Percentiles rank a stretch among this genome's conserved stretches.
These are phyloP conservation scores for Colletotrichum orchidophilum DNA, from an alignment of 2,329 filamentous ascomycete species.

Conservation along the genomic window DNA sequence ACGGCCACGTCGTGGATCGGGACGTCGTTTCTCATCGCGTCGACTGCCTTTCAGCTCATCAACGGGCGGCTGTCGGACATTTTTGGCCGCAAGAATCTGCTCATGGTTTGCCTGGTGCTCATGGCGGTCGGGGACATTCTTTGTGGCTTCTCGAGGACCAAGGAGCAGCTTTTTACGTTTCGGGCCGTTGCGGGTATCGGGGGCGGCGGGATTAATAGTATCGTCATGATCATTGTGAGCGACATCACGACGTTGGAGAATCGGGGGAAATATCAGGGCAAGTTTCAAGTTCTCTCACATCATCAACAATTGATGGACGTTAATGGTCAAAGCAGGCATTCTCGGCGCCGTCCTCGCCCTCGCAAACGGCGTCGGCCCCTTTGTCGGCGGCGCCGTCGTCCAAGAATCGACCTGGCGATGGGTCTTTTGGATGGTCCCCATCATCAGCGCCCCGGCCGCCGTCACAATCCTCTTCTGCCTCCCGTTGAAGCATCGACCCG, in stretches of 20 bases:
- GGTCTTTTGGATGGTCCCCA: conserved; percentile 42
- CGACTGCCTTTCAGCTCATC: conserved; percentile 47
- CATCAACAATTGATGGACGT: conserved; percentile 18
- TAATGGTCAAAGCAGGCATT: conserved; percentile 17
- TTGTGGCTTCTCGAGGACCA: conserved; percentile 44
- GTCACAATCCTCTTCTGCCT: conserved; percentile 41
- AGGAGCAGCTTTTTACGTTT: conserved; percentile 46
- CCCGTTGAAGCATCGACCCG: conserved; percentile 37
- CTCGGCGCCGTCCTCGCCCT: conserved; percentile 41
- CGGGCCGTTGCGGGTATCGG: conserved; percentile 47
- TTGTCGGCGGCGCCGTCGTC: conserved; percentile 43
- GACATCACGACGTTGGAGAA: conserved; percentile 48
- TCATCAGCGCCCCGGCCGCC: conserved; percentile 36
- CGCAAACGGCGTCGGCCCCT: conserved; percentile 50
- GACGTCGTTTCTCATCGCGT: conserved; percentile 48
- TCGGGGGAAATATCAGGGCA: conserved; percentile 44
- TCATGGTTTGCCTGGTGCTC: conserved; percentile 41
- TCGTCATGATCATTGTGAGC: conserved; percentile 49
- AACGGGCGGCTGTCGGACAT: conserved; percentile 48
- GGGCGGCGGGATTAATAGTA: conserved; percentile 45
- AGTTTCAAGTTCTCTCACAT: neutral
- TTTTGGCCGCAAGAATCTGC: conserved; percentile 46
- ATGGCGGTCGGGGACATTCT: conserved; percentile 43
- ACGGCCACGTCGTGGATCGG: conserved; percentile 47
- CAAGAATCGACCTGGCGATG: conserved; percentile 43